A percentile compares a stretch with the other conserved stretches of the same genome.
These are phyloP conservation scores for Sedum album DNA, from an alignment of 164 flowering plant genomes.

Conservation along the genomic window DNA sequence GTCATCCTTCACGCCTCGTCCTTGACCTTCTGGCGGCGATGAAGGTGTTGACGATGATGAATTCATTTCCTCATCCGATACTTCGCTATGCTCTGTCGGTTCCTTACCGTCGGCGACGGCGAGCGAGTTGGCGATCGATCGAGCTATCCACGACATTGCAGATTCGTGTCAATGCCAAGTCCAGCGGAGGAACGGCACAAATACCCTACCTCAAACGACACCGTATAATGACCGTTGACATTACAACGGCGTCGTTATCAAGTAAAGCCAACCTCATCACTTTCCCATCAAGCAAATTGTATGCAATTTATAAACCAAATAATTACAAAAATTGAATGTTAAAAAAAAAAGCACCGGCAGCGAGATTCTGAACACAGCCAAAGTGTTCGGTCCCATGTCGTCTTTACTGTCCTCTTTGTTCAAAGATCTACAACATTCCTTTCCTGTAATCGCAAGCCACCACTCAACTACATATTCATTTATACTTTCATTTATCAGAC, in stretches of 20 bases:
- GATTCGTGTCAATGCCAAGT: conserved; percentile 31
- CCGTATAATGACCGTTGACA: not conserved
- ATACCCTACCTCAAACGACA: not conserved
- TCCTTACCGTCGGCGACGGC: conserved; percentile 28
- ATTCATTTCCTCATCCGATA: conserved; percentile 11
- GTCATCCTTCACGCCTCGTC: conserved; percentile 79
- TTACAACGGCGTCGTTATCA: not conserved
- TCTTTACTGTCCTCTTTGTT: no score
- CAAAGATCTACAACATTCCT: no score
- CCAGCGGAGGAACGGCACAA: not conserved
- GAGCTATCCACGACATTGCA: conserved; percentile 71
- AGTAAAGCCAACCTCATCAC: not conserved
- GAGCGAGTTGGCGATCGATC: conserved; percentile 67
- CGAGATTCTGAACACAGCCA: no score
- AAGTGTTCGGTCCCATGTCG: no score
- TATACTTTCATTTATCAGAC: no score
- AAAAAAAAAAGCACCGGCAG: no score
- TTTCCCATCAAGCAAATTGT: no score
- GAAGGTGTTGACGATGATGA: conserved; percentile 9
- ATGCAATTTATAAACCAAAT: no score
- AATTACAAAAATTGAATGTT: no score
- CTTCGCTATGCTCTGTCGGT: conserved; percentile 10
- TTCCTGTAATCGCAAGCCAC: no score
- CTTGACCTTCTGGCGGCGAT: conserved; percentile 1
- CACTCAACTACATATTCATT: no score